phyloP scores from a whole-genome alignment of 1,284 basidiomycete genomes.

The Cutaneotrichosporon sp. region DNA sequence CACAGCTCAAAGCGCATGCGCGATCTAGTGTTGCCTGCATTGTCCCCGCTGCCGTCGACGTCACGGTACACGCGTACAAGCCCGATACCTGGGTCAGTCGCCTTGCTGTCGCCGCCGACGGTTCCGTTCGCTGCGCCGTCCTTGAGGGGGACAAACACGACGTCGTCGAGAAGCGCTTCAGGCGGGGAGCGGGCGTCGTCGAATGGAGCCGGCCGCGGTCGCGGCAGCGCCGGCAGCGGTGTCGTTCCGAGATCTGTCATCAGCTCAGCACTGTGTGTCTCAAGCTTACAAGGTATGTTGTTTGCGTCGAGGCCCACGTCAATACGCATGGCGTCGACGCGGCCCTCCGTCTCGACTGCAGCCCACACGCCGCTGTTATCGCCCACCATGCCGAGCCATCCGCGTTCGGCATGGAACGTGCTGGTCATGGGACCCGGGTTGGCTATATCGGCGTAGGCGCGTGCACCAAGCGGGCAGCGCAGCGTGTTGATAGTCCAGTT shows the following conservation, averaged over 20 bases:
- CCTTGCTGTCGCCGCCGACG: not conserved
- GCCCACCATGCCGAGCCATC: constrained; percentile 34
- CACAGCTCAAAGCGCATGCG: constrained; percentile 18
- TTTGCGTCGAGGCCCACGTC: constrained; percentile 30
- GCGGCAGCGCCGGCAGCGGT: constrained; percentile 31
- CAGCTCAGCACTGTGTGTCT: not conserved
- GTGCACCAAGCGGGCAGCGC: constrained; percentile 17
- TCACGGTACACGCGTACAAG: constrained; percentile 14
- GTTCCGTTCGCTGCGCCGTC: constrained; percentile 4
- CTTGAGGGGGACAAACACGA: constrained; percentile 13
- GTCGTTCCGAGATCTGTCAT: constrained; percentile 24
- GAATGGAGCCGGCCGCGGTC: constrained; percentile 4
- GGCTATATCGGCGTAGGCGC: constrained; percentile 14
- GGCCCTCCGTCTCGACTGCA: constrained; percentile 26
- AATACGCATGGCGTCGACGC: constrained; percentile 24
- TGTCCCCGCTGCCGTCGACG: constrained; percentile 2
- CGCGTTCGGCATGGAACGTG: constrained; percentile 17
- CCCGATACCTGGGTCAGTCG: constrained; percentile 4
- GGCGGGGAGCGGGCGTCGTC: not conserved
- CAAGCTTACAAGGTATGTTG: constrained; percentile 27
- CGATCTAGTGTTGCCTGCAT: not conserved
- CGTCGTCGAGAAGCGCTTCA: constrained; percentile 9
- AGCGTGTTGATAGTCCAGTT: constrained; percentile 29
- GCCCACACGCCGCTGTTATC: constrained; percentile 36
- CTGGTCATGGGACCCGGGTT: constrained; percentile 4